Evolutionary conservation across 768 basidiomycete genomes (phyloP).

Genomic region (Leccinum fibrillosum): DNA sequence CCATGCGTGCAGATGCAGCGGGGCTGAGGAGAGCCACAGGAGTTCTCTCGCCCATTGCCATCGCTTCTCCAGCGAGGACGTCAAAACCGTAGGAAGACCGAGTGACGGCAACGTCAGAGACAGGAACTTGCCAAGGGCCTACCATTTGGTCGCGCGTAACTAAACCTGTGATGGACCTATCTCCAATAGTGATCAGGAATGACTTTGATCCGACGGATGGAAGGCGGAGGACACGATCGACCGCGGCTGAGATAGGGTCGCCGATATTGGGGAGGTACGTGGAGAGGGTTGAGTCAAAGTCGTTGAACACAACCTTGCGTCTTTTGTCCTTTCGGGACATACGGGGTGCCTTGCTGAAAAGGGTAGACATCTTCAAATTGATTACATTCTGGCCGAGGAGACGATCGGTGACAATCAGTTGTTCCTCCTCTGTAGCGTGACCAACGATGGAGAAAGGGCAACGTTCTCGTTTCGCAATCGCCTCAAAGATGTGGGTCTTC

Average conservation of each 20-base stretch:
- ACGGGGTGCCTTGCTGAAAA: constrained; percentile 95
- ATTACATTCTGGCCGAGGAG: constrained; percentile 79
- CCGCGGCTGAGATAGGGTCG: constrained; percentile 59
- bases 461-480: constrained; percentile 81
- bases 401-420: constrained; percentile 86
- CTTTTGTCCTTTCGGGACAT: constrained; percentile 75
- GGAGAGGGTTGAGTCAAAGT: constrained; percentile 72
- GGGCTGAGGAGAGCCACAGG: constrained; percentile 85
- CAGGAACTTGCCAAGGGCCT: constrained; percentile 97
- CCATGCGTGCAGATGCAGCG: constrained; percentile 93
- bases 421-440: constrained; percentile 73
- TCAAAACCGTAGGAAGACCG: constrained; percentile 93
- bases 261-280: constrained; percentile 55
- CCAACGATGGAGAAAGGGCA: constrained; percentile 95
- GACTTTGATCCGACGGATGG: constrained; percentile 94
- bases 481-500: constrained; percentile 61
- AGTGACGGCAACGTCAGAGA: constrained; percentile 96
- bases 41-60: constrained; percentile 98
- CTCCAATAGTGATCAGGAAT: constrained; percentile 98
- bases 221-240: constrained; percentile 80
- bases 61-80: constrained; percentile 82
- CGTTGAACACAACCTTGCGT: constrained; percentile 34
- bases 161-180: constrained; percentile 90
- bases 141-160: constrained; percentile 98
- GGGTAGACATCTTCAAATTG: constrained; percentile 86